Evolutionary conservation across 768 basidiomycete genomes (phyloP).

Genomic region (Leucosporidium creatinivorum): DNA sequence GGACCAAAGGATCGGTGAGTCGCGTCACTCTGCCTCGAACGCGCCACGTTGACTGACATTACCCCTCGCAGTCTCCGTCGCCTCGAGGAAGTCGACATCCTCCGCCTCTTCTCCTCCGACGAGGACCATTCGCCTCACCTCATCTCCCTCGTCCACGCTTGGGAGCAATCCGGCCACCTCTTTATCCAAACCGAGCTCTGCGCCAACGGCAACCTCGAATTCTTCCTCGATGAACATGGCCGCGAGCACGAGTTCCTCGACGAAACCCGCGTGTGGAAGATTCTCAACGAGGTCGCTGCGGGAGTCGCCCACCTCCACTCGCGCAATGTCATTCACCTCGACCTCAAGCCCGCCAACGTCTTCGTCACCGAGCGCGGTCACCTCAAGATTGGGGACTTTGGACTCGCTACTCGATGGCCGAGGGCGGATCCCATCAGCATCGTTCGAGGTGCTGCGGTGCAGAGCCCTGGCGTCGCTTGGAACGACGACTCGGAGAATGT

Average conservation of each 20-base stretch:
- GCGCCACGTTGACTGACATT: neutral
- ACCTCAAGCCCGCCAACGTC: conserved; percentile 95
- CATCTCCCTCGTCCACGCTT: conserved; percentile 81
- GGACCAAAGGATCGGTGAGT: conserved; percentile 81
- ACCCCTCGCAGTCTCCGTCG: conserved; percentile 51
- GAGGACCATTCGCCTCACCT: conserved; percentile 54
- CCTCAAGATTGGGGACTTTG: conserved; percentile 97
- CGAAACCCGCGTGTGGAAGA: conserved; percentile 93
- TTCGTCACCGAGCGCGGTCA: conserved; percentile 79
- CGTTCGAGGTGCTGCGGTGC: conserved; percentile 33
- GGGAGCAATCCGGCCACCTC: conserved; percentile 83
- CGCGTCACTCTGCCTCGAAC: neutral
- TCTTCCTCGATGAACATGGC: conserved; percentile 87
- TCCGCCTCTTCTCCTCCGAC: conserved; percentile 59
- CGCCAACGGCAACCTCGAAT: conserved; percentile 80
- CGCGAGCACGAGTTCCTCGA: conserved; percentile 68
- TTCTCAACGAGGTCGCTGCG: conserved; percentile 77
- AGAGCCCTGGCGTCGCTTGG: conserved; percentile 31
- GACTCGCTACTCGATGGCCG: conserved; percentile 94
- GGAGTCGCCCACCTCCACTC: conserved; percentile 85
- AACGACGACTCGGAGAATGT: conserved; percentile 40
- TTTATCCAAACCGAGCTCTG: conserved; percentile 94
- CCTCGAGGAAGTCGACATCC: conserved; percentile 87
- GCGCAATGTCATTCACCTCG: conserved; percentile 82
- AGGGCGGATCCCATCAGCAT: conserved; percentile 46